Evolutionary conservation across 1,284 basidiomycete genomes (phyloP).

Genomic region (Marasmius sp.): DNA sequence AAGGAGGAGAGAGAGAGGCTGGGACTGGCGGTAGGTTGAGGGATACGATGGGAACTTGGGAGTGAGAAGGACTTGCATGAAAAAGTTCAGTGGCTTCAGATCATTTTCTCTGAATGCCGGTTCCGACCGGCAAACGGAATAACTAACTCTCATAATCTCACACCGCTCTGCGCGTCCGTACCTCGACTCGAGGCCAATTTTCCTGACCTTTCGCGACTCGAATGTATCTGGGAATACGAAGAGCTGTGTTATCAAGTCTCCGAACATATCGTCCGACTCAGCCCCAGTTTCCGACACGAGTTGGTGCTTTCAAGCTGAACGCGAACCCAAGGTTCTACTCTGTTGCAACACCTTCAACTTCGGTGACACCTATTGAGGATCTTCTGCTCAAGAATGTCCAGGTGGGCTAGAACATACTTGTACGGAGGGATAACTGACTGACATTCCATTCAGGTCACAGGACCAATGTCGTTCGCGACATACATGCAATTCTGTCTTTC

Average conservation of each 20-base stretch:
- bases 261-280: neutral
- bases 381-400: neutral
- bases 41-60: too few species aligned
- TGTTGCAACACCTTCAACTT: neutral
- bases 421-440: neutral
- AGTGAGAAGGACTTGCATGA: too few species aligned
- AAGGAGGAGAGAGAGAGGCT: too few species aligned
- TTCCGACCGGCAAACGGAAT: too few species aligned
- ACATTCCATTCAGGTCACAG: slow-evolving; percentile 61
- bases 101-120: too few species aligned
- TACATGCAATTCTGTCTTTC: slow-evolving; percentile 90
- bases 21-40: neutral
- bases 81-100: too few species aligned
- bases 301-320: neutral
- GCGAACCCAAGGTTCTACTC: neutral
- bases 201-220: neutral
- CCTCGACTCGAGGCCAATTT: neutral
- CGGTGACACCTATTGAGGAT: neutral
- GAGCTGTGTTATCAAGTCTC: neutral
- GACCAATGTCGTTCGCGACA: slow-evolving; percentile 81
- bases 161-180: neutral
- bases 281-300: too few species aligned
- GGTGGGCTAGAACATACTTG: neutral
- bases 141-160: too few species aligned
- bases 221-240: neutral